These are phyloP conservation scores for Falciphora oryzae DNA, from an alignment of 2,329 filamentous ascomycete genomes.

Conservation along the genomic window DNA sequence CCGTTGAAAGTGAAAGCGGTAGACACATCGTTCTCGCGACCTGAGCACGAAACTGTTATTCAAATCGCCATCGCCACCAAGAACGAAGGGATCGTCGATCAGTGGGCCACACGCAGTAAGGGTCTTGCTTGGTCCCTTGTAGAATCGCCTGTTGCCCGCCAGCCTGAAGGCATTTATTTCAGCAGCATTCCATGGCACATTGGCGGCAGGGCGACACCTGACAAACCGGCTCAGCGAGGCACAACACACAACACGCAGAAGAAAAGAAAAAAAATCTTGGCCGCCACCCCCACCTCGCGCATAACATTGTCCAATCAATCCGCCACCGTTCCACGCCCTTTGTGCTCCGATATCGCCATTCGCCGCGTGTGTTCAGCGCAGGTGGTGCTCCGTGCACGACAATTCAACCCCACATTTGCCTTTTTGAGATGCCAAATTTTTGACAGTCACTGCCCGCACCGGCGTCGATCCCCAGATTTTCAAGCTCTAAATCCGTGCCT, in stretches of 20 bases:
- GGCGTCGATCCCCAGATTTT: neutral
- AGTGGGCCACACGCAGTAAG: no score
- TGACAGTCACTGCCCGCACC: neutral
- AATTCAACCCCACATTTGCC: conserved; percentile 1
- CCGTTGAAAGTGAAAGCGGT: no score
- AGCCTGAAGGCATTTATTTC: no score
- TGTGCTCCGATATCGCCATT: conserved; percentile 6
- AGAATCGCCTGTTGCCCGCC: no score
- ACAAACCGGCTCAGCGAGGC: no score
- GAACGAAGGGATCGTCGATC: no score
- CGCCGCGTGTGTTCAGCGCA: neutral
- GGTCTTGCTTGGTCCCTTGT: no score
- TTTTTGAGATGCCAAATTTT: neutral
- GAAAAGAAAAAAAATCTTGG: neutral
- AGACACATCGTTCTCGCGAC: no score
- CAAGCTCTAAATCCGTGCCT: neutral
- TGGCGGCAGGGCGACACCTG: no score
- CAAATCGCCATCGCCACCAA: no score
- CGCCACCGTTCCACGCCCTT: neutral
- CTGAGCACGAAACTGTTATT: no score
- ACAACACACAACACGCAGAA: neutral
- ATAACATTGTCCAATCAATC: neutral
- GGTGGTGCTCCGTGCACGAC: neutral
- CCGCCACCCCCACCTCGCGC: neutral
- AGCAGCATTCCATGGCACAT: no score